Evolutionary conservation across 169 alveolate species (phyloP), one percentile per base, ranked within the genome.

Genomic region (Plasmodium gallinaceum): DNA sequence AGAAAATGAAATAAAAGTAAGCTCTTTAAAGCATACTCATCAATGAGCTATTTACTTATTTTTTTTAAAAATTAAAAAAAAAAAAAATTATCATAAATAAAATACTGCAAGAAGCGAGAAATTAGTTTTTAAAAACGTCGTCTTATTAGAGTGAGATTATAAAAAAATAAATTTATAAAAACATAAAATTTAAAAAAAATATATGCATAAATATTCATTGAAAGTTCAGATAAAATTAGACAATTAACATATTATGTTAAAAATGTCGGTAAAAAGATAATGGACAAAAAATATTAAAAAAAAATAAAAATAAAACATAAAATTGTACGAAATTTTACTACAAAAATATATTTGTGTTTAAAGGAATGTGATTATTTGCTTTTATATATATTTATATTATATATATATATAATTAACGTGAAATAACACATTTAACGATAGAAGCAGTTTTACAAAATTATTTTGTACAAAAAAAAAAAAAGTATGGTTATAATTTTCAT

Each of bases 21-120:
- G 45, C 45, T 18, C 52, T 64, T 64, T 64, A 64, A 64, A 64
- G 73, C 73, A 22, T 32, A 5, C 73, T 64, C 73, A 64, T 64
- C 54, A 64, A 64, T 24, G 73, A 64, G 73, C 51, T 64, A 32
- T 32, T 64, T 32, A 26, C 32, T 39, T 22, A 64, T 14, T n/a
- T 64, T 32, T 64, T 64, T n/a, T 64, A 24, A 8, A 18, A 32
- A 64, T 26, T 26, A 32, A 37, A 64, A 26, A 64, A 64, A 64
- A 64, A 64, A 62, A 64, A 57, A 48, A 48, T 48, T 57, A 57
- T 0, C 66, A 18, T 64, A 5, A 64, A 37, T 39, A 8, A 37
- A 39, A n/a, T 32, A 14, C 10, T 32, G 22, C 24, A n/a, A 9
- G 26, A 32, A 39, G 48, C 54, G 73, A 64, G 5, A 37, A 37